Evolutionary conservation across 2,329 filamentous ascomycete genomes (phyloP), one percentile per base, ranked within the genome.

Genomic region (Sarocladium brachiariae): DNA sequence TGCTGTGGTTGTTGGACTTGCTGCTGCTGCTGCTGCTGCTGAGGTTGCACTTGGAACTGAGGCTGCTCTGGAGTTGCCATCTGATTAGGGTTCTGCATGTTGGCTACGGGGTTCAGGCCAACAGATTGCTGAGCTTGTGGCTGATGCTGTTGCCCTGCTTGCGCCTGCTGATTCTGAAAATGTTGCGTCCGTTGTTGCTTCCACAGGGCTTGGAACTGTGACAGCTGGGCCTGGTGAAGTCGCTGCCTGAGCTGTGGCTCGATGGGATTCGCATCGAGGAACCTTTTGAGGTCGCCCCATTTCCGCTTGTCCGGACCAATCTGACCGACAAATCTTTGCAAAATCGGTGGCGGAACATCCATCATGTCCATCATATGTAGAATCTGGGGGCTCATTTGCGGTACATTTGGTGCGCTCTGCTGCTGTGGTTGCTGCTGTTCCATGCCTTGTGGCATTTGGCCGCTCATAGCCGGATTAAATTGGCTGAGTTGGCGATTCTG

Each of bases 271-370:
- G 46, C n/a, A 14, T 35, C 46, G 9, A 74, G 55, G 69, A 70
- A 76, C 2, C 56, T 52, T 56, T 72, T 73, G 10, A 77, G 60
- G 3, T 75, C 71, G 14, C 63, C 63, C 75, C 75, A 78, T 54
- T 73, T 77, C 14, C 46, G 21, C 59, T 74, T 75, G 4, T 76
- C 71, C 0, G 63, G 57, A 2, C 72, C 71, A 2, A 74, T 51
- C 18, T 59, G 60, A 11, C 48, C 63, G 57, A 13, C 18, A 52
- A 69, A 21, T n/a, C 33, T 48, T 16, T 49, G 18, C 6, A 50
- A 53, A 4, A 74, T 56, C 13, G 63, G 59, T 2, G 59, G 55
- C 1, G 73, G 73, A 1, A 78, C 53, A 10, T 77, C 74, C 70
- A 77, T 70, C 9, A 57, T 64, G 52, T 77, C 74, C 70, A 77